Conservation (phyloP, 2,329 filamentous ascomycete genomes). For the Hypoxylon sp. region DNA sequence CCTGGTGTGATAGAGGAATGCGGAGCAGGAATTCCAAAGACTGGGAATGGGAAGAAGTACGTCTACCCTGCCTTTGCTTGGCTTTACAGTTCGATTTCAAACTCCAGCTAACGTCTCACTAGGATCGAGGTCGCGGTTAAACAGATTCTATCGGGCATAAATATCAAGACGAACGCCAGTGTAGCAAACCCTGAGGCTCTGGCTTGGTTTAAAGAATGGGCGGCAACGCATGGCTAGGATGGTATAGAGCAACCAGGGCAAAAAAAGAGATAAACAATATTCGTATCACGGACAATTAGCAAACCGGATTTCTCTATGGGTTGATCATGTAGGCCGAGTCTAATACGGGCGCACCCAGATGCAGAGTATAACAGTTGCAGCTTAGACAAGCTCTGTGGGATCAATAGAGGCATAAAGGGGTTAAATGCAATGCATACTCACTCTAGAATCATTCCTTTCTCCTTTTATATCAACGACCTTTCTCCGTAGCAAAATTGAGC, state of each 20-base stretch:
- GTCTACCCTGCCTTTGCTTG: conserved; percentile 54
- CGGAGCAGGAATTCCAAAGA: conserved; percentile 85
- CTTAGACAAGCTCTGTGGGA: neutral
- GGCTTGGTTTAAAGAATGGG: conserved; percentile 89
- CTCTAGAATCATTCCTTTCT: neutral
- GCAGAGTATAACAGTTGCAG: neutral
- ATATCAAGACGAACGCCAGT: conserved; percentile 89
- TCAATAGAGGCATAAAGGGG: neutral
- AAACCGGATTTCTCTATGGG: neutral
- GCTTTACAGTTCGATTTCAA: neutral
- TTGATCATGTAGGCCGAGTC: neutral
- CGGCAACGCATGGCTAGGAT: conserved; percentile 60
- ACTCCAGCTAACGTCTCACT: conserved; percentile 18
- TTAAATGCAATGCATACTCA: conserved; percentile 24
- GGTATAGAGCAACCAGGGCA: neutral
- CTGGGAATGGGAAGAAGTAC: conserved; percentile 95
- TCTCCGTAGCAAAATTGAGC: neutral
- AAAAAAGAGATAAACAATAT: neutral
- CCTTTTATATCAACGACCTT: neutral
- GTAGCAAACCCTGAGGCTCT: conserved; percentile 93
- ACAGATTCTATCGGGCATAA: conserved; percentile 90
- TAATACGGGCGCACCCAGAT: neutral
- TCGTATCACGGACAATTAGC: neutral
- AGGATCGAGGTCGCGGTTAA: conserved; percentile 96
- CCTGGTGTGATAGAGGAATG: conserved; percentile 86